Evolutionary conservation across 148 eudicot genomes (phyloP).

Genomic region (Cornus suecica): DNA sequence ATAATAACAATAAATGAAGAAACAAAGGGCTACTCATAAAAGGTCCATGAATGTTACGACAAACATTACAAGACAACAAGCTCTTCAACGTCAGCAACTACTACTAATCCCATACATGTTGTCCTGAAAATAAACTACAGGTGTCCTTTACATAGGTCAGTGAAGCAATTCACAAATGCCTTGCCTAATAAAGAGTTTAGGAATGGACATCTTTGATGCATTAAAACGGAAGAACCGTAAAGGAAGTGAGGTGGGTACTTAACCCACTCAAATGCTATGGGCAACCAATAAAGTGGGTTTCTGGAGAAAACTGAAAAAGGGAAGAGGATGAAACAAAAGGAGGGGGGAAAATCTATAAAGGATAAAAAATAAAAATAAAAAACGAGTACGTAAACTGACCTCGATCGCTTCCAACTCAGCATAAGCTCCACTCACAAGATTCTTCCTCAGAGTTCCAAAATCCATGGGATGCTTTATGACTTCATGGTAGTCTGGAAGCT

Average conservation of each 20-base stretch:
- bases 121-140: neutral
- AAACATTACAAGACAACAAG: neutral
- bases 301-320: neutral
- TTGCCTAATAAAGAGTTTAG: neutral
- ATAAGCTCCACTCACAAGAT: neutral
- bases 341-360: neutral
- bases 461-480: neutral
- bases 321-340: neutral
- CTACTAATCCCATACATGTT: neutral
- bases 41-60: too few relatives aligned
- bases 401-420: neutral
- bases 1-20: too few relatives aligned
- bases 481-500: neutral
- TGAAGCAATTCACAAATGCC: neutral
- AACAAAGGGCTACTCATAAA: neutral
- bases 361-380: too few relatives aligned
- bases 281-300: neutral
- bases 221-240: neutral
- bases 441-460: neutral
- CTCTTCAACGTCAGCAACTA: neutral
- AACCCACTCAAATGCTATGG: neutral
- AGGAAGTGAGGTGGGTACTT: neutral
- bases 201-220: neutral
- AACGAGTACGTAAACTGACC: neutral
- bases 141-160: neutral